Evolutionary conservation across 257 asterid genomes (phyloP), one percentile per base, ranked within the genome.

Genomic region (Penstemon davidsonii): DNA sequence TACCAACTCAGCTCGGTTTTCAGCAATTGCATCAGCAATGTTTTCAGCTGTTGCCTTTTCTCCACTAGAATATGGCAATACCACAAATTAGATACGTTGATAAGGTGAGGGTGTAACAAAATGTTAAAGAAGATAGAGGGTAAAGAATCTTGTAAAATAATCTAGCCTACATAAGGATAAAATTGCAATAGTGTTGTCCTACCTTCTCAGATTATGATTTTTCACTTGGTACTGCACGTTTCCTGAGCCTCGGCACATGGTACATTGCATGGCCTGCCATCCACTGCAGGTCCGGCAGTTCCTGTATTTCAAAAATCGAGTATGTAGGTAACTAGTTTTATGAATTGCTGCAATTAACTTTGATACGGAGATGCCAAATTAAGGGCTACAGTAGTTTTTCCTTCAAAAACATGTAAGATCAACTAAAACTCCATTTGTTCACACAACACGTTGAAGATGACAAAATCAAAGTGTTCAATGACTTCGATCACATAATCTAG

Each of bases 181-280:
- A 33, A 78, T 51, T 19, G 51, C 63, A 62, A 47, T 25, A 59
- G 54, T 39, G 60, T 62, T 65, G 25, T 54, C 77, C 64, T 75
- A 93, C 99, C 96, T 83, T 83, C 87, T 87, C 87, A 93, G 80
- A 59, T 86, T 73, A 64, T 87, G 88, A 74, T 82, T 80, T 74
- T 88, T 93, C 79, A 93, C 96, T 79, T 88, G 99, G 84, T 88
- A 93, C 40, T 87, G 91, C 84, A 87, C 97, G 76, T 77, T 87
- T 51, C 96, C 96, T 33, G 96, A 90, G 63, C 97, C 99, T 80
- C 82, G 86, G 84, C 99, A 93, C 95, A 87, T 81, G 9, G 96
- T 88, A 71, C 97, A 94, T 69, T 88, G 96, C 82, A 94, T 81
- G 6, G 97, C 99, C 79, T 84, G 87, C 99, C 96, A 90, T 44